Evolutionary conservation across 768 basidiomycete species (phyloP), one percentile per base, ranked within the genome.

Genomic region (Leccinum variicolor): DNA sequence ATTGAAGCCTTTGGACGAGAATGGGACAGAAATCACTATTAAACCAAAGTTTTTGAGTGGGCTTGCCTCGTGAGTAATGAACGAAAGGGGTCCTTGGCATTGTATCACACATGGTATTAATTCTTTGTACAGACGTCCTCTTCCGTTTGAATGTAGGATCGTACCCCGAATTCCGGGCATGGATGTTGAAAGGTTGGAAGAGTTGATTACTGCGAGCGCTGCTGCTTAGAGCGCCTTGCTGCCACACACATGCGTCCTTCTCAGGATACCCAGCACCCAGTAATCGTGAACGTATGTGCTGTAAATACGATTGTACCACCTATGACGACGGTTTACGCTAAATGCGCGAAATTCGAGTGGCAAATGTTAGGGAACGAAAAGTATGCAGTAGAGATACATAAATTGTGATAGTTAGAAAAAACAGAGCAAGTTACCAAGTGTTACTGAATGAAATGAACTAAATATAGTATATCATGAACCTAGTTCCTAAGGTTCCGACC

Each of bases 401-500:
- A 28, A 39, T 23, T 28, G 11, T n/a, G 6, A 43, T 31, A n/a
- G 52, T n/a, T n/a, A n/a, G n/a, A n/a, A n/a, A n/a, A n/a, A n/a
- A n/a, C n/a, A n/a, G n/a, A n/a, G n/a, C n/a, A n/a, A n/a, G 43
- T 34, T 31, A n/a, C 14, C n/a, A 17, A 47, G 31, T 52, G 41
- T 39, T 6, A 47, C 36, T 50, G 34, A 54, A 58, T 41, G 29
- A 33, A 51, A 52, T 13, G 17, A 41, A 45, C n/a, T n/a, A n/a
- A n/a, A n/a, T n/a, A n/a, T n/a, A 21, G 19, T n/a, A n/a, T n/a
- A n/a, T n/a, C n/a, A 29, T 14, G 21, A 23, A 25, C 5, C 53
- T 58, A 69, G 26, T n/a, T n/a, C n/a, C n/a, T n/a, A n/a, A n/a
- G n/a, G 43, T 58, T 56, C 23, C 57, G 36, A 74, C 28, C 60